Conservation (phyloP, 257 asterid genomes). For the Solanum piurae region DNA sequence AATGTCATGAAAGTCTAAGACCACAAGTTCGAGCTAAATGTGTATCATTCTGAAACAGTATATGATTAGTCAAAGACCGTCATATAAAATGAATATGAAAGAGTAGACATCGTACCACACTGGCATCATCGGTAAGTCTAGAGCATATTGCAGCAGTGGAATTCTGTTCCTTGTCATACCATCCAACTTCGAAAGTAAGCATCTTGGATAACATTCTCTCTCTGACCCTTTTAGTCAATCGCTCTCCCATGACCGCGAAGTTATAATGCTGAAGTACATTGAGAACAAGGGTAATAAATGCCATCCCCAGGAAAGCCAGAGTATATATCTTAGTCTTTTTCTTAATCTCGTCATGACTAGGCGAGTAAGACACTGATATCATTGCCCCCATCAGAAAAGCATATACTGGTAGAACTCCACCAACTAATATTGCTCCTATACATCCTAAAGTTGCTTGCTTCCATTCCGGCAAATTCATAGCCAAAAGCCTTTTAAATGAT, state of each 20-base stretch:
- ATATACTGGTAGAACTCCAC: slow-evolving; percentile 66
- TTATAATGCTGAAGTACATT: slow-evolving; percentile 64
- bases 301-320: slow-evolving; percentile 30
- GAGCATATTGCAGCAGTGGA: slow-evolving; percentile 69
- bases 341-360: slow-evolving; percentile 49
- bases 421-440: slow-evolving; percentile 49
- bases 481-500: slow-evolving; percentile 53
- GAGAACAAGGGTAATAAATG: slow-evolving; percentile 44
- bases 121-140: slow-evolving; percentile 82
- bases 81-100: neutral
- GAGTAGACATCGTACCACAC: slow-evolving; percentile 42
- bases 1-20: neutral
- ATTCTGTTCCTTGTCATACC: slow-evolving; percentile 87
- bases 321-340: slow-evolving; percentile 38
- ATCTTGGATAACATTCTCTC: slow-evolving; percentile 77
- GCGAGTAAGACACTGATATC: slow-evolving; percentile 48
- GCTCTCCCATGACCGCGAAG: slow-evolving; percentile 89
- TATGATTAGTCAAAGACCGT: neutral
- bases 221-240: slow-evolving; percentile 70
- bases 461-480: slow-evolving; percentile 91
- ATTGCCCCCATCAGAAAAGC: slow-evolving; percentile 67
- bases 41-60: neutral
- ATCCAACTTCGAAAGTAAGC: slow-evolving; percentile 80
- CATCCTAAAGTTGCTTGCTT: slow-evolving; percentile 58
- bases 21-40: neutral